phyloP scores from a whole-genome alignment of 1,284 basidiomycete species.

The Earliella scabrosa region DNA sequence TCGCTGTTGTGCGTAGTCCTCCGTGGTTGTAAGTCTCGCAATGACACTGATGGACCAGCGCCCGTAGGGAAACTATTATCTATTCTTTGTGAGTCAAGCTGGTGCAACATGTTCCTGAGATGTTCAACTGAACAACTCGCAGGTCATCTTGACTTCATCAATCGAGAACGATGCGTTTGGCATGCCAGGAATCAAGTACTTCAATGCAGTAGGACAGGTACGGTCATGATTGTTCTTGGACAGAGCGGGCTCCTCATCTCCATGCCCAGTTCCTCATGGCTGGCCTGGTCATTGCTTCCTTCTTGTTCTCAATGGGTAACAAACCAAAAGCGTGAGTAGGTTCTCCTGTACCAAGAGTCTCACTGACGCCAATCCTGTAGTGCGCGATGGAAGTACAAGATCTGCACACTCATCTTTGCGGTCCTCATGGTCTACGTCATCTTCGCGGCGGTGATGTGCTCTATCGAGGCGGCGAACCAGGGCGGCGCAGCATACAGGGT shows the following conservation, averaged over 20 bases:
- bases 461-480: slow-evolving; percentile 68
- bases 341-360: slow-evolving; percentile 2
- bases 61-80: slow-evolving; percentile 86
- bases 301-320: slow-evolving; percentile 97
- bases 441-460: slow-evolving; percentile 76
- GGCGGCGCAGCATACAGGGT: slow-evolving; percentile 67
- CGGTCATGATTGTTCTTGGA: slow-evolving; percentile 12
- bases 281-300: slow-evolving; percentile 85
- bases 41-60: not conserved
- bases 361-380: slow-evolving; percentile 41
- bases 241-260: slow-evolving; percentile 4
- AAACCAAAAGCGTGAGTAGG: slow-evolving; percentile 87
- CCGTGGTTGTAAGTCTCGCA: not conserved
- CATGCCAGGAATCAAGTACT: slow-evolving; percentile 71
- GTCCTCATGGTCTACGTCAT: slow-evolving; percentile 84
- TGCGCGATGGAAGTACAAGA: slow-evolving; percentile 85
- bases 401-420: slow-evolving; percentile 79
- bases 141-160: slow-evolving; percentile 83
- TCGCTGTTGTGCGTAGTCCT: slow-evolving; percentile 70
- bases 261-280: slow-evolving; percentile 81
- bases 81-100: slow-evolving; percentile 95
- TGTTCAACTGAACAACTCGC: too few species aligned
- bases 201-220: slow-evolving; percentile 83
- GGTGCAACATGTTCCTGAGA: too few species aligned
- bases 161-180: slow-evolving; percentile 80